Percentiles rank a stretch among this genome's conserved stretches.
Conservation (phyloP, 306 rosid species). For the Lotus japonicus region DNA sequence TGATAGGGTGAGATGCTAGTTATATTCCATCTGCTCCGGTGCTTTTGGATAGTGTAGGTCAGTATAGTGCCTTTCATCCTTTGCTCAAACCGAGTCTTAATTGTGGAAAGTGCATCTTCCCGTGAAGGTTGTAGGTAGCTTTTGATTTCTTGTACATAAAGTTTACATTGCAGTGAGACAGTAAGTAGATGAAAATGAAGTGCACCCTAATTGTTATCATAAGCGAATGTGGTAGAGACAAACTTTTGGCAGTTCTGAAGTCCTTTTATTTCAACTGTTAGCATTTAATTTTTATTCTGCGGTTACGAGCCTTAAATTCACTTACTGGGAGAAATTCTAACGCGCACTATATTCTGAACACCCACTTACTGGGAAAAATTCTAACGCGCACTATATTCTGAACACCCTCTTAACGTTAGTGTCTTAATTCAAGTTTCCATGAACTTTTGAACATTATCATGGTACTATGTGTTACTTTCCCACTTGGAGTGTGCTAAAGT, state of each 20-base stretch:
- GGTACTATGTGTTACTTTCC: too few relatives aligned
- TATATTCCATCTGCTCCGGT: too few relatives aligned
- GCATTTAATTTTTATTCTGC: too few relatives aligned
- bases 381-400: too few relatives aligned
- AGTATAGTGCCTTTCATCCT: neutral
- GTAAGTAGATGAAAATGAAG: neutral
- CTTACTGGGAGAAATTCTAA: too few relatives aligned
- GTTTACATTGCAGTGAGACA: neutral
- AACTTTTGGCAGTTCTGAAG: neutral
- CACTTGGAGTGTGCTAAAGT: neutral
- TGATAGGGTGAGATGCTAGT: neutral
- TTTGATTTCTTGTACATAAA: neutral
- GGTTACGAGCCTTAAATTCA: too few relatives aligned
- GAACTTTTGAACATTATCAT: too few relatives aligned
- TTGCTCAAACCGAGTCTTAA: neutral
- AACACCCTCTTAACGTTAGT: too few relatives aligned
- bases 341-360: too few relatives aligned
- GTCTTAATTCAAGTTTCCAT: too few relatives aligned
- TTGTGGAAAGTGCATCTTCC: neutral
- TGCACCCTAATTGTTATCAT: neutral
- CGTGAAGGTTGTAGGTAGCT: neutral
- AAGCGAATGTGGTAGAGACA: neutral
- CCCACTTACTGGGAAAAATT: too few relatives aligned
- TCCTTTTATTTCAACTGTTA: neutral
- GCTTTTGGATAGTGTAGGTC: too few relatives aligned